Percentiles rank a stretch among this genome's conserved stretches.
Evolutionary conservation across 768 basidiomycete genomes (phyloP).

Genomic region (Epithele typhae): DNA sequence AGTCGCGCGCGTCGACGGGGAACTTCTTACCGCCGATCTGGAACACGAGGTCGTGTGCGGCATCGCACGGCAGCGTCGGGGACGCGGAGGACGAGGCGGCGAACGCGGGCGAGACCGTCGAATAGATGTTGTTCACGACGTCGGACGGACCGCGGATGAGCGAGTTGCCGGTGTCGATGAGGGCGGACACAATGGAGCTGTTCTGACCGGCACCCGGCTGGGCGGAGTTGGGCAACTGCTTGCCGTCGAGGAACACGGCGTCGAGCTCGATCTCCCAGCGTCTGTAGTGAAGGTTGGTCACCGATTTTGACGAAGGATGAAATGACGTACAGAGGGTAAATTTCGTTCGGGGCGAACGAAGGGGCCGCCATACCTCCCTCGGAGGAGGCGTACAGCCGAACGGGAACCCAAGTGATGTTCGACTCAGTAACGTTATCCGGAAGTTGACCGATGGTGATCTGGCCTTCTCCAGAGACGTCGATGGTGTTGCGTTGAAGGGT

Average conservation of each 20-base stretch:
- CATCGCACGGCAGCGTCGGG: constrained; percentile 49
- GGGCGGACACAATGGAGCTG: constrained; percentile 44
- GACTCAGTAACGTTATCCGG: constrained; percentile 47
- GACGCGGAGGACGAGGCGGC: constrained; percentile 13
- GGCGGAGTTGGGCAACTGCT: constrained; percentile 50
- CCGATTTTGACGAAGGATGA: neutral
- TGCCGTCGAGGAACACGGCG: constrained; percentile 68
- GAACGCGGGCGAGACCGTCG: constrained; percentile 33
- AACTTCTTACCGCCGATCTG: constrained; percentile 67
- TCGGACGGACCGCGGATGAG: constrained; percentile 72
- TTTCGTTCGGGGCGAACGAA: constrained; percentile 55
- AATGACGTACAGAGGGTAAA: constrained; percentile 30
- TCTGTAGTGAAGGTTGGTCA: constrained; percentile 7
- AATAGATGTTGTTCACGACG: constrained; percentile 45
- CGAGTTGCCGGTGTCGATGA: constrained; percentile 78
- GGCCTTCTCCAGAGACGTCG: constrained; percentile 64
- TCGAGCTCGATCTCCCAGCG: constrained; percentile 71
- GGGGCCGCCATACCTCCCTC: constrained; percentile 58
- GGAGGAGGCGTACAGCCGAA: constrained; percentile 48
- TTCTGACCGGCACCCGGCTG: constrained; percentile 41
- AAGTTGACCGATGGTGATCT: constrained; percentile 63
- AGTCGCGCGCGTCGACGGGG: constrained; percentile 75
- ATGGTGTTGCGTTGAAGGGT: constrained; percentile 66
- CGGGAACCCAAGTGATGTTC: constrained; percentile 62
- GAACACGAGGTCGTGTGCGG: constrained; percentile 61